Base-by-base conservation (phyloP, 148 eudicot species). In the Silene conica region DNA sequence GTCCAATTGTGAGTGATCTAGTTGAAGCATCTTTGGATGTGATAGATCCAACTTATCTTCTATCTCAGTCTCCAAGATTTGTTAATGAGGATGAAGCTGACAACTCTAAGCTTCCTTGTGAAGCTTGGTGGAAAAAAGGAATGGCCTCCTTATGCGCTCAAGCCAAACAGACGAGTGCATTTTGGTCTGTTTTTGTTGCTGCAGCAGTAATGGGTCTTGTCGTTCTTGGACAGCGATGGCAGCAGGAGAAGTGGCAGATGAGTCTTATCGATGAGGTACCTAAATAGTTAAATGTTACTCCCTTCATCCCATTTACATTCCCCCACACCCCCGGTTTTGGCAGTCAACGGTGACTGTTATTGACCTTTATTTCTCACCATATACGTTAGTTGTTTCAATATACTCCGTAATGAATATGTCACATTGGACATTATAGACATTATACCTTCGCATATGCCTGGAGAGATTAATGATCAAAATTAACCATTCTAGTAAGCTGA, bases 171-270 rank as follows among this genome's bases (percentile, higher is more conserved):
- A 82, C 96, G 63, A 89, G 84, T 75, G 75, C 96, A 4, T 75
- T 93, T 71, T 90, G 98, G 98, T 90, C 96, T 56, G 48, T 93
- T 34, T 86, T 90, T 70, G 76, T 90, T 74, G 89, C 92, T 73
- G 93, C 98, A 6, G 94, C 98, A 82, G 96, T 93, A 18, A 87
- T 93, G 96, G 98, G 98, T 63, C 86, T 93, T 70, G 96, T 90
- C 43, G 82, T 93, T 54, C 72, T 93, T 67, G 98, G 98, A 67
- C 91, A 85, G 74, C 85, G 66, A 45, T 90, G 92, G 93, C 93
- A 90, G 74, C 91, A 82, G 57, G 89, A 90, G 69, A 85, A 87
- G 83, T 89, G 86, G 91, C 84, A 88, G 71, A 80, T 80, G 73
- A 80, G 73, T 70, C 16, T 87, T 72, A 78, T 78, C 67, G 77